Evolutionary conservation across 2,329 filamentous ascomycete species (phyloP).

Genomic region (Saccharata proteae): DNA sequence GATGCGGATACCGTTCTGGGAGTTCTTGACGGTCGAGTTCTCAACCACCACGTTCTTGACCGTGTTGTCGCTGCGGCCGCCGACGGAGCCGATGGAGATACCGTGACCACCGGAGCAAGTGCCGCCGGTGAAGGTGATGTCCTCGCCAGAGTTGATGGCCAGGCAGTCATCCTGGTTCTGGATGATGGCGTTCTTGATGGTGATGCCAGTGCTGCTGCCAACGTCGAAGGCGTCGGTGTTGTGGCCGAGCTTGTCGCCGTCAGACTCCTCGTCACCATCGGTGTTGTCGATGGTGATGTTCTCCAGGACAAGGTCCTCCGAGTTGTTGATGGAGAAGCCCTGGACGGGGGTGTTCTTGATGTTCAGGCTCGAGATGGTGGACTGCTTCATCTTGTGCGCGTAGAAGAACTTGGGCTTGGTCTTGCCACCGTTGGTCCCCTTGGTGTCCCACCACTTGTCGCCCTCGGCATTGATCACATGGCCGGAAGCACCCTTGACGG

Average conservation of each 20-base stretch:
- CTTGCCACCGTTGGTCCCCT: slow-evolving; percentile 34
- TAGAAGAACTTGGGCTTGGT: slow-evolving; percentile 14
- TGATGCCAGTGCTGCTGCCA: slow-evolving; percentile 31
- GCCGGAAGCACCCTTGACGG: slow-evolving; percentile 24
- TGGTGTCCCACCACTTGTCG: slow-evolving; percentile 32
- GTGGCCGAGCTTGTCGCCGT: slow-evolving; percentile 11
- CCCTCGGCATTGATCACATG: slow-evolving; percentile 30
- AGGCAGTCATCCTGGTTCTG: slow-evolving; percentile 45
- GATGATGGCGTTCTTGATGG: slow-evolving; percentile 34
- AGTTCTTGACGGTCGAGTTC: slow-evolving; percentile 34
- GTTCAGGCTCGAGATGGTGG: slow-evolving; percentile 30
- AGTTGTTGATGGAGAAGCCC: slow-evolving; percentile 30
- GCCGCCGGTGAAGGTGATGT: slow-evolving; percentile 3
- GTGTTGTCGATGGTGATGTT: slow-evolving; percentile 41
- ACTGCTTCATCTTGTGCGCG: slow-evolving; percentile 15
- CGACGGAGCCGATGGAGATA: slow-evolving; percentile 43
- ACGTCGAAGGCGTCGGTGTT: slow-evolving; percentile 45
- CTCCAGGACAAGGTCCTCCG: slow-evolving; percentile 28
- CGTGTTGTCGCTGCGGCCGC: slow-evolving; percentile 38
- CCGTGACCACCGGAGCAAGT: slow-evolving; percentile 38
- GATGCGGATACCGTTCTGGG: slow-evolving; percentile 41
- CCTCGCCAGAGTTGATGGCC: slow-evolving; percentile 39
- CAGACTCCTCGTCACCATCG: slow-evolving; percentile 27
- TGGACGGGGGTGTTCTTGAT: slow-evolving; percentile 45
- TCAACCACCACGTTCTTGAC: slow-evolving; percentile 39